These are phyloP conservation scores for Rhizophora apiculata DNA, from an alignment of 345 rosid genomes.

Conservation along the genomic window DNA sequence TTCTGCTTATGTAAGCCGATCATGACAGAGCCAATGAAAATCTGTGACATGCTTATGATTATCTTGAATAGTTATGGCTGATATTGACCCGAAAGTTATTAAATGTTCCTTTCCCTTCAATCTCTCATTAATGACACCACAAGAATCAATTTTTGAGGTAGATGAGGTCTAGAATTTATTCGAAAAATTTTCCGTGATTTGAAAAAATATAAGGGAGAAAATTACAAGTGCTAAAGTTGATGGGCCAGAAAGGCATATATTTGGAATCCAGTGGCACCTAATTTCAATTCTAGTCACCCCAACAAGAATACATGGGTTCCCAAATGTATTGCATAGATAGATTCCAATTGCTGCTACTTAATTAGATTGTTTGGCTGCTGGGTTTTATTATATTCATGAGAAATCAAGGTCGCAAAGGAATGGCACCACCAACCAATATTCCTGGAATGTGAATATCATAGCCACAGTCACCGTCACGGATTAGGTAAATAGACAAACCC, in stretches of 20 bases:
- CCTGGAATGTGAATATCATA: not conserved
- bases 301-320: not conserved
- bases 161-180: not conserved
- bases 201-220: too few species aligned
- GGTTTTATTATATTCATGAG: not conserved
- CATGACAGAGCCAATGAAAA: conserved; percentile 15
- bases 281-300: not conserved
- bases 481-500: conserved; percentile 13
- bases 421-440: conserved; percentile 18
- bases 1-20: conserved; percentile 16
- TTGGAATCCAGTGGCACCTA: not conserved
- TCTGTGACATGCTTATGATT: conserved; percentile 2
- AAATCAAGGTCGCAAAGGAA: conserved; percentile 5
- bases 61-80: not conserved
- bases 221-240: too few species aligned
- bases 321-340: not conserved
- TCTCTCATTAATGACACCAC: too few species aligned
- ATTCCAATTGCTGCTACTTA: not conserved
- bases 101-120: too few species aligned
- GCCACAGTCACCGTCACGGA: conserved; percentile 7
- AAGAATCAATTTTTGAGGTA: too few species aligned
- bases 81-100: too few species aligned
- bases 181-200: not conserved
- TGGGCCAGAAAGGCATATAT: too few species aligned
- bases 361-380: not conserved